Percentiles rank a stretch among this genome's conserved stretches.
phyloP scores from a whole-genome alignment of 2,329 filamentous ascomycete species.

The Gaeumannomyces tritici region DNA sequence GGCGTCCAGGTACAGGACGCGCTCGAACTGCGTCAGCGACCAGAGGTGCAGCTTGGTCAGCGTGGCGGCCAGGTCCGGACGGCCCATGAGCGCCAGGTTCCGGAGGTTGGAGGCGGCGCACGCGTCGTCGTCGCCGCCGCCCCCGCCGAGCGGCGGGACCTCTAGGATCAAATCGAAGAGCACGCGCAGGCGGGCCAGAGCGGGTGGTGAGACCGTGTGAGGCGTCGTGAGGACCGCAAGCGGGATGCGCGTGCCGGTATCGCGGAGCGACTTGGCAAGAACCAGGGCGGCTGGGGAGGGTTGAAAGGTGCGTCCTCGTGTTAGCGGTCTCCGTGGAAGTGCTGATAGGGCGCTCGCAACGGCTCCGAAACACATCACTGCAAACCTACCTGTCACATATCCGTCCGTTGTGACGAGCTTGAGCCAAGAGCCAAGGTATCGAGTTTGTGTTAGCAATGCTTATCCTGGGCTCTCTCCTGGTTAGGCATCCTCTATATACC shows the following conservation, averaged over 20 bases:
- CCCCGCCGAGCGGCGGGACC: slow-evolving; percentile 6
- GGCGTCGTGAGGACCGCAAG: slow-evolving; percentile 9
- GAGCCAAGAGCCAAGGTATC: not conserved
- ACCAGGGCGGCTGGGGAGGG: slow-evolving; percentile 6
- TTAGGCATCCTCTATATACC: not conserved
- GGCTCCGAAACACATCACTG: not conserved
- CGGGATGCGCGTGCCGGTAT: slow-evolving; percentile 7
- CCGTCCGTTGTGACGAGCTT: slow-evolving; percentile 11
- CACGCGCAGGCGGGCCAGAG: slow-evolving; percentile 3
- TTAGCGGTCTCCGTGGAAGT: not conserved
- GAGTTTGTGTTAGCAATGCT: not conserved
- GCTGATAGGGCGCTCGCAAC: not conserved
- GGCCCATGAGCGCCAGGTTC: slow-evolving; percentile 59
- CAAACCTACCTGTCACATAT: slow-evolving; percentile 8
- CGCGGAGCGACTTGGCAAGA: slow-evolving; percentile 10
- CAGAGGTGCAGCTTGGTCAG: slow-evolving; percentile 65
- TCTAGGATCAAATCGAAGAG: slow-evolving; percentile 9
- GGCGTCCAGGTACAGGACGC: slow-evolving; percentile 59
- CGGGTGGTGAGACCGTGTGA: slow-evolving; percentile 4
- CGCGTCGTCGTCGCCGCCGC: not conserved
- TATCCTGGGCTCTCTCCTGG: not conserved
- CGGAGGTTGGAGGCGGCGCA: slow-evolving; percentile 10
- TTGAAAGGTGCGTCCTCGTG: not conserved
- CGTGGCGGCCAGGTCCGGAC: slow-evolving; percentile 54
- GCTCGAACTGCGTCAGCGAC: slow-evolving; percentile 55